Evolutionary conservation across 371 early-diverging fungal species (phyloP), one percentile per base, ranked within the genome.

Genomic region (Mucor velutinosus): DNA sequence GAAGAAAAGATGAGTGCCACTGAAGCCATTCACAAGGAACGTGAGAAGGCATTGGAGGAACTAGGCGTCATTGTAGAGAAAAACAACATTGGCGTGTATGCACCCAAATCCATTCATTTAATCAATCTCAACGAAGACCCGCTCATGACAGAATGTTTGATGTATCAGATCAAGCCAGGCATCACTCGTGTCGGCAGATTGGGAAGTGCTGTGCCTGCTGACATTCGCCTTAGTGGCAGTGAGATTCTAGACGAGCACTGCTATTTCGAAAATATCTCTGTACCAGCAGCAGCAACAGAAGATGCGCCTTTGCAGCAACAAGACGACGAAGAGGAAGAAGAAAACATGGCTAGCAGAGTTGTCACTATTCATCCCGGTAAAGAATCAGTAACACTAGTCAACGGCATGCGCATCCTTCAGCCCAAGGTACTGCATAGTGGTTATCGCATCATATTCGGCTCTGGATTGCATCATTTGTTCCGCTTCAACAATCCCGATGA

Each of bases 81-180:
- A 25, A 79, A 87, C 41, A 85, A 88, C 30, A 88, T 92, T 58
- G 95, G 94, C 2, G 84, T 95, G 0, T 88, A 89, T 67, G 89
- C 93, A 7, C 95, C 96, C 0, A 89, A 91, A 64, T 84, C 87
- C 33, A 82, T 89, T 29, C 94, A 95, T 74, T 75, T 96, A 53
- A 90, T 95, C 63, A 96, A 95, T 65, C 79, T 94, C 47, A 94
- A 91, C 66, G 95, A 95, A 64, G 94, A 96, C 72, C 94, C 95
- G 19, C 83, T 92, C 21, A 90, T 93, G 91, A 89, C 92, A 8
- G 93, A 96, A 72, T 94, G 94, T 60, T 73, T 96, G 12, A 88
- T 96, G 45, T 95, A 95, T 72, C 90, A 90, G 62, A 81, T 96
- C 61, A 92, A 92, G 62, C 86, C 86, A 4, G 95, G 95, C 17